Conservation (phyloP, 2,329 filamentous ascomycete genomes). For the Aureobasidium pullulans region DNA sequence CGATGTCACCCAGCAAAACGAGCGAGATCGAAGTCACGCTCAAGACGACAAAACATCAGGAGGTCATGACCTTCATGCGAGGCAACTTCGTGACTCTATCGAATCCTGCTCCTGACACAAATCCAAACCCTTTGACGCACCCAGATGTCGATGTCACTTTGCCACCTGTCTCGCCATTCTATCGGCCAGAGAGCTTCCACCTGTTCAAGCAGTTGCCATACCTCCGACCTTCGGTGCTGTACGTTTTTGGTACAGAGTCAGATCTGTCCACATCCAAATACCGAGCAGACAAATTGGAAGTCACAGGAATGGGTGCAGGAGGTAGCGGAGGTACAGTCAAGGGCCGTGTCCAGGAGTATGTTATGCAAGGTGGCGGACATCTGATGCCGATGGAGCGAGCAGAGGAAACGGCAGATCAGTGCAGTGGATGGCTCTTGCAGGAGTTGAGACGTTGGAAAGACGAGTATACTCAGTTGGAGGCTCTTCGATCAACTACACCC, state of each 20-base stretch:
- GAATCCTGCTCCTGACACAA: slow-evolving; percentile 23
- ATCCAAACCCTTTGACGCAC: slow-evolving; percentile 34
- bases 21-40: slow-evolving; percentile 55
- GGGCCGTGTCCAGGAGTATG: slow-evolving; percentile 60
- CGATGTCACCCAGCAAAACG: slow-evolving; percentile 7
- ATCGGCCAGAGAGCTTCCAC: slow-evolving; percentile 55
- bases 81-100: slow-evolving; percentile 40
- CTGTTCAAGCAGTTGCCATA: slow-evolving; percentile 52
- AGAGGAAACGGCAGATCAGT: slow-evolving; percentile 53
- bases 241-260: slow-evolving; percentile 59
- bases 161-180: slow-evolving; percentile 48
- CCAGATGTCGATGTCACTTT: slow-evolving; percentile 32
- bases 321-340: slow-evolving; percentile 59
- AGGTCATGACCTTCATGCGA: slow-evolving; percentile 71
- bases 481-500: slow-evolving; percentile 11
- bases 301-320: slow-evolving; percentile 59
- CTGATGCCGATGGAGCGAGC: slow-evolving; percentile 78
- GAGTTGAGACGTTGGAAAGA: slow-evolving; percentile 29
- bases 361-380: slow-evolving; percentile 63
- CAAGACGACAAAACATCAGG: slow-evolving; percentile 78
- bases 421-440: slow-evolving; percentile 29
- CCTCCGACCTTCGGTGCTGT: slow-evolving; percentile 59
- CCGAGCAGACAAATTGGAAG: slow-evolving; percentile 51
- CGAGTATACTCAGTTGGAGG: slow-evolving; percentile 20
- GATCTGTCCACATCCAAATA: slow-evolving; percentile 46